Evolutionary conservation across 345 rosid genomes (phyloP).

Genomic region (Eucalyptus pumila): DNA sequence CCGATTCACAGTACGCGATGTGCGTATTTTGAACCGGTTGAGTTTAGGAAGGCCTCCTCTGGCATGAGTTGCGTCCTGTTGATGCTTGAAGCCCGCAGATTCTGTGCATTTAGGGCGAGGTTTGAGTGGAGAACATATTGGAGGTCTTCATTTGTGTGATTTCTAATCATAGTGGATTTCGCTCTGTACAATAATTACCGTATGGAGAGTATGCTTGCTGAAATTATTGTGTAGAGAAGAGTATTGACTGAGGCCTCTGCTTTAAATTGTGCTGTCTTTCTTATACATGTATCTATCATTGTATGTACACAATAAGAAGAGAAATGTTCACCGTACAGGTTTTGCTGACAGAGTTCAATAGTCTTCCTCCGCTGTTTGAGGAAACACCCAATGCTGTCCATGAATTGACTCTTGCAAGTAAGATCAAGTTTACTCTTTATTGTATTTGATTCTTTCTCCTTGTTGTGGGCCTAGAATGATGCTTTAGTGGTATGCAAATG

Average conservation of each 20-base stretch:
- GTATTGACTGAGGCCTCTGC: neutral
- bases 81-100: neutral
- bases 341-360: constrained; percentile 55
- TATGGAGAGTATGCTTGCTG: neutral
- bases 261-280: neutral
- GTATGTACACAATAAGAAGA: neutral
- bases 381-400: constrained; percentile 47
- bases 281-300: neutral
- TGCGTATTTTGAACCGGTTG: neutral
- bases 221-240: neutral
- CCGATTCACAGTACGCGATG: neutral
- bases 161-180: neutral
- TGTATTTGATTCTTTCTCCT: neutral
- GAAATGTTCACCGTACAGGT: constrained; percentile 26
- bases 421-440: neutral
- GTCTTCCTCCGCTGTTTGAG: constrained; percentile 90
- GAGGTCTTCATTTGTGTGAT: neutral
- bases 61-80: neutral
- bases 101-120: neutral
- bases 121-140: neutral
- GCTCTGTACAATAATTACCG: neutral
- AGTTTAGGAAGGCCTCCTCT: neutral
- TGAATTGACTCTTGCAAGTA: constrained; percentile 81
- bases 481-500: neutral
- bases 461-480: neutral